Conservation (phyloP, 768 basidiomycete species). For the Lanmaoa rubissima region DNA sequence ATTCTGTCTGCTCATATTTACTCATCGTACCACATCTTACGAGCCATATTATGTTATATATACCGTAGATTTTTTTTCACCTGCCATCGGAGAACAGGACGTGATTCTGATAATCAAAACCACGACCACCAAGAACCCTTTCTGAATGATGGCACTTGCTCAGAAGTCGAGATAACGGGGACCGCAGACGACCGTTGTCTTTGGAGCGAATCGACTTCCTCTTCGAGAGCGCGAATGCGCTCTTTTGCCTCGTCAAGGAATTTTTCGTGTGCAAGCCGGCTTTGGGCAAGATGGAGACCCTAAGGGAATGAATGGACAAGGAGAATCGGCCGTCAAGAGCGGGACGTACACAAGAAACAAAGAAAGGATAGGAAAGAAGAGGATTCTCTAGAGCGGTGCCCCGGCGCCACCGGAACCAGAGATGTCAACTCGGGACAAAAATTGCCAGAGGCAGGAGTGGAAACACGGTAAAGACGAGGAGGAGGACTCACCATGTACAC, state of each 20-base stretch:
- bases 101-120: not conserved
- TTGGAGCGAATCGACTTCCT: conserved; percentile 46
- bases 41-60: conserved; percentile 7
- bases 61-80: conserved; percentile 11
- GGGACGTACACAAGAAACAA: not conserved
- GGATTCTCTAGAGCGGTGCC: not conserved
- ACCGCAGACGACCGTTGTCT: conserved; percentile 3
- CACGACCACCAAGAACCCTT: conserved; percentile 25
- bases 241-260: conserved; percentile 60
- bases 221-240: conserved; percentile 55
- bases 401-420: conserved; percentile 11
- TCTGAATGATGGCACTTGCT: not conserved
- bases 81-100: not conserved
- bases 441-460: conserved; percentile 2
- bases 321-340: conserved; percentile 14
- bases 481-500: conserved; percentile 61
- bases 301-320: conserved; percentile 26
- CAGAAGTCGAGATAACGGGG: conserved; percentile 1
- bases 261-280: conserved; percentile 67
- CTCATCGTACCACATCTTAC: not conserved
- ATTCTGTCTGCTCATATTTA: conserved; percentile 2
- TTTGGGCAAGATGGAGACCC: conserved; percentile 66
- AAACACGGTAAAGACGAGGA: not conserved
- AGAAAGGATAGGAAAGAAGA: conserved; percentile 1
- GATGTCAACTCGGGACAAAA: not conserved